Conservation (phyloP, 768 basidiomycete genomes). For the Clathrus columnatus region DNA sequence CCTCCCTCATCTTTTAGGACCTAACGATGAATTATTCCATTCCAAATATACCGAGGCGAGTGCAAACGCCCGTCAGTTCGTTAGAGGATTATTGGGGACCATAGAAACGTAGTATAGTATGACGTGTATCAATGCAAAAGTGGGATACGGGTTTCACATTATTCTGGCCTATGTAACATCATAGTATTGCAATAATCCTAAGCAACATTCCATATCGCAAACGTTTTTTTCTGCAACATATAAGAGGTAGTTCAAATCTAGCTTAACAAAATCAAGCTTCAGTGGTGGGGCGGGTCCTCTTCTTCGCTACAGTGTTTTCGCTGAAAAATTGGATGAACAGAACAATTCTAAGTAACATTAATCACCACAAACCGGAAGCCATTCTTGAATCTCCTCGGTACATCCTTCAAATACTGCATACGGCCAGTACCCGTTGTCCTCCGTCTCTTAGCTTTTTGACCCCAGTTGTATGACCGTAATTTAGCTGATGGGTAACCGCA, state of each 20-base stretch:
- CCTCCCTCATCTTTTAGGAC: neutral
- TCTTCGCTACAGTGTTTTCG: slow-evolving; percentile 87
- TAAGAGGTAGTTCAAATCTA: neutral
- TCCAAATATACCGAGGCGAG: slow-evolving; percentile 67
- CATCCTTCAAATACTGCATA: slow-evolving; percentile 88
- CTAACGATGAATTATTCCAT: slow-evolving; percentile 65
- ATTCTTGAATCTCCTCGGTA: slow-evolving; percentile 96
- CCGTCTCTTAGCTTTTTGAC: slow-evolving; percentile 97
- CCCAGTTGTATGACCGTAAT: slow-evolving; percentile 95
- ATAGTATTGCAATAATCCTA: neutral
- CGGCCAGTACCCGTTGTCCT: slow-evolving; percentile 98
- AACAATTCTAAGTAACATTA: neutral
- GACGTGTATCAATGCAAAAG: neutral
- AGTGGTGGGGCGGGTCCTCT: slow-evolving; percentile 57
- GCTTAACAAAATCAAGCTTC: slow-evolving; percentile 13
- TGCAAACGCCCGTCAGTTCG: slow-evolving; percentile 76
- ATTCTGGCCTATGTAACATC: neutral
- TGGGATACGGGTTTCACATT: neutral
- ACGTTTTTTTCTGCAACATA: neutral
- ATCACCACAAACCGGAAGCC: slow-evolving; percentile 65
- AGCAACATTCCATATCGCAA: neutral
- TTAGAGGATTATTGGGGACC: slow-evolving; percentile 40
- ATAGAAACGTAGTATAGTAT: slow-evolving; percentile 10
- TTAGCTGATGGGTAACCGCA: slow-evolving; percentile 97
- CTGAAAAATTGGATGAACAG: slow-evolving; percentile 29